Conservation (phyloP, 2,329 filamentous ascomycete species). For the Phialophora expanda region DNA sequence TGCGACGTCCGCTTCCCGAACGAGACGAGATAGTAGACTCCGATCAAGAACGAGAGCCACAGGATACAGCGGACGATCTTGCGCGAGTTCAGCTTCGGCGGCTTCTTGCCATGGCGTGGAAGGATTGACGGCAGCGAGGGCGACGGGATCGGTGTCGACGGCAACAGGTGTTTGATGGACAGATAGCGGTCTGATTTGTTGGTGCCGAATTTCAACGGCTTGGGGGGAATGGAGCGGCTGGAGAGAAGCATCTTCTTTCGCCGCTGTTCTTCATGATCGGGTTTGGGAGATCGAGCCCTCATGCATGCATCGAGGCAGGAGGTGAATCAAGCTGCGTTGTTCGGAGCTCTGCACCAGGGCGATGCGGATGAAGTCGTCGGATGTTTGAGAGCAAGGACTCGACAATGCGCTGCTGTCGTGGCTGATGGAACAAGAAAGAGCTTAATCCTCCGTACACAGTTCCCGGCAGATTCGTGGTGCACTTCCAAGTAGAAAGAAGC, state of each 20-base stretch:
- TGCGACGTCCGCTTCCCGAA: slow-evolving; percentile 47
- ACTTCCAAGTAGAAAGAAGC: neutral
- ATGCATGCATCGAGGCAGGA: slow-evolving; percentile 21
- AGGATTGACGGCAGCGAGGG: slow-evolving; percentile 72
- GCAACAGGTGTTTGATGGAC: slow-evolving; percentile 37
- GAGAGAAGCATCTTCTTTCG: slow-evolving; percentile 44
- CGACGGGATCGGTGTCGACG: slow-evolving; percentile 71
- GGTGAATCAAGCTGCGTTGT: neutral
- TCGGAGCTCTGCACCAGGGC: neutral
- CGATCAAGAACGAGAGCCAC: slow-evolving; percentile 58
- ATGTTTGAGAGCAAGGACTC: neutral
- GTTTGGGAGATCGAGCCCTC: slow-evolving; percentile 25
- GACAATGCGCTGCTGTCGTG: neutral
- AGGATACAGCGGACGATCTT: slow-evolving; percentile 63
- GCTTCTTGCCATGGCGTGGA: slow-evolving; percentile 68
- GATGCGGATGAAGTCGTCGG: neutral
- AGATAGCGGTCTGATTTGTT: slow-evolving; percentile 23
- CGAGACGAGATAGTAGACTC: slow-evolving; percentile 52
- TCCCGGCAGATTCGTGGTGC: neutral
- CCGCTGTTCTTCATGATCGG: slow-evolving; percentile 27
- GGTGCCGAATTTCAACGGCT: slow-evolving; percentile 31
- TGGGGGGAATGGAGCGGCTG: slow-evolving; percentile 42
- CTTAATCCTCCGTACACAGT: neutral
- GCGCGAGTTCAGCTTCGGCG: slow-evolving; percentile 62
- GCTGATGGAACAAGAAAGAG: neutral